These are phyloP conservation scores for Arxiozyma telluris DNA, from an alignment of 1,139 yeast genomes.

Conservation along the genomic window DNA sequence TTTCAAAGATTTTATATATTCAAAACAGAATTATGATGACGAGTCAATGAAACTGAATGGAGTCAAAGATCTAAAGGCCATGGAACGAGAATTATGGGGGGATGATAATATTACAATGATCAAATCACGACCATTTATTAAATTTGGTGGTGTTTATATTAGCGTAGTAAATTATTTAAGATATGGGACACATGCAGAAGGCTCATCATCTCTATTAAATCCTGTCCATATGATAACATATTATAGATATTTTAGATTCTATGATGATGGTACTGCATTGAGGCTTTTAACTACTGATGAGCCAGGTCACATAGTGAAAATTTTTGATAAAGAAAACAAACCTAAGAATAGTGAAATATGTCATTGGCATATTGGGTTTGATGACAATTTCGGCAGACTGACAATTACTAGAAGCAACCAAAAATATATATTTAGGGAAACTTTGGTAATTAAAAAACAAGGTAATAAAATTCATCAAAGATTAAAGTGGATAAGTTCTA, in stretches of 20 bases:
- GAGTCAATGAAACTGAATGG: slow-evolving; percentile 32
- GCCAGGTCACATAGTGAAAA: slow-evolving; percentile 54
- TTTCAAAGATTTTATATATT: slow-evolving; percentile 48
- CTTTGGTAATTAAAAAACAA: slow-evolving; percentile 45
- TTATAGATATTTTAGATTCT: slow-evolving; percentile 76
- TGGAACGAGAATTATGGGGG: slow-evolving; percentile 41
- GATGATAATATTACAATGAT: slow-evolving; percentile 49
- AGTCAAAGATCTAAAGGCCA: slow-evolving; percentile 37
- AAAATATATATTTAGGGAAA: slow-evolving; percentile 56
- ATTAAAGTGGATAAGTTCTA: slow-evolving; percentile 57
- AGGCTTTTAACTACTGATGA: slow-evolving; percentile 58
- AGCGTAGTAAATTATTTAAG: slow-evolving; percentile 77
- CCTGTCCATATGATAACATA: slow-evolving; percentile 82
- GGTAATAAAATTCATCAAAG: slow-evolving; percentile 57
- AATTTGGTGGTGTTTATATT: slow-evolving; percentile 76
- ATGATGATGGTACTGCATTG: slow-evolving; percentile 65
- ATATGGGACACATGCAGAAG: slow-evolving; percentile 63
- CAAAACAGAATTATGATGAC: slow-evolving; percentile 46
- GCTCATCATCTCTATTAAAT: slow-evolving; percentile 58
- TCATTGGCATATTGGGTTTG: slow-evolving; percentile 46
- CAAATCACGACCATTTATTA: slow-evolving; percentile 55
- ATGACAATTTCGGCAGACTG: slow-evolving; percentile 39
- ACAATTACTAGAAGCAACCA: slow-evolving; percentile 54
- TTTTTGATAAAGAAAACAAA: slow-evolving; percentile 34
- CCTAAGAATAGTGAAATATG: slow-evolving; percentile 35